A percentile compares a stretch with the other conserved stretches of the same genome.
Evolutionary conservation across 352 stramenopile species (phyloP).

Genomic region (Globisporangium polare): DNA sequence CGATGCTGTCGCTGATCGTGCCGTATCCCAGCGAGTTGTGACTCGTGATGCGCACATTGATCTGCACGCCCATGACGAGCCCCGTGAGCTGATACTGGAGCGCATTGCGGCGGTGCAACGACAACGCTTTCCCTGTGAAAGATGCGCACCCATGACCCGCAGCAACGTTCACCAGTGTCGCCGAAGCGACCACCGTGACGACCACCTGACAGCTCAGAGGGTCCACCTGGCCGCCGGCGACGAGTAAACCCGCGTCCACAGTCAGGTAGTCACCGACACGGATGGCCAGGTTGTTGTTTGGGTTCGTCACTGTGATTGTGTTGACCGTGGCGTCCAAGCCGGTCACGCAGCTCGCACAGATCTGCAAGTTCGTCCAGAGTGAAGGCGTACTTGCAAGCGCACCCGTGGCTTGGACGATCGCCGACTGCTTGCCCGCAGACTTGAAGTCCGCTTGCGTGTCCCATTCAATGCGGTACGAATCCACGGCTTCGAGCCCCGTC

Average conservation of each 20-base stretch:
- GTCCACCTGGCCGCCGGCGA: conserved; percentile 12
- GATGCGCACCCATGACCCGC: conserved; percentile 39
- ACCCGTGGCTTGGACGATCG: conserved; percentile 24
- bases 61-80: conserved; percentile 82
- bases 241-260: conserved; percentile 25
- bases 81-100: conserved; percentile 77
- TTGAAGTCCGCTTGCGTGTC: conserved; percentile 64
- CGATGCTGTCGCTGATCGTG: conserved; percentile 50
- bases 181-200: conserved; percentile 24
- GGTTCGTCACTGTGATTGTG: conserved; percentile 26
- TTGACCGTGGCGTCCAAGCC: conserved; percentile 20
- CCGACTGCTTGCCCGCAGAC: conserved; percentile 30
- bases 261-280: conserved; percentile 43
- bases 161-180: conserved; percentile 30
- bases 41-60: conserved; percentile 88
- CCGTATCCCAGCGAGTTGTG: conserved; percentile 93
- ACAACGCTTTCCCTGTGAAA: conserved; percentile 38
- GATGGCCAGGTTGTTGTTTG: conserved; percentile 22
- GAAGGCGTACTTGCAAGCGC: conserved; percentile 27
- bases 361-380: conserved; percentile 26
- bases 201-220: conserved; percentile 47
- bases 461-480: conserved; percentile 92
- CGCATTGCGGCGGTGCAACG: conserved; percentile 47
- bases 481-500: conserved; percentile 71
- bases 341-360: conserved; percentile 56